Evolutionary conservation across 106 monocot genomes (phyloP).

Genomic region (Acorus calamus): DNA sequence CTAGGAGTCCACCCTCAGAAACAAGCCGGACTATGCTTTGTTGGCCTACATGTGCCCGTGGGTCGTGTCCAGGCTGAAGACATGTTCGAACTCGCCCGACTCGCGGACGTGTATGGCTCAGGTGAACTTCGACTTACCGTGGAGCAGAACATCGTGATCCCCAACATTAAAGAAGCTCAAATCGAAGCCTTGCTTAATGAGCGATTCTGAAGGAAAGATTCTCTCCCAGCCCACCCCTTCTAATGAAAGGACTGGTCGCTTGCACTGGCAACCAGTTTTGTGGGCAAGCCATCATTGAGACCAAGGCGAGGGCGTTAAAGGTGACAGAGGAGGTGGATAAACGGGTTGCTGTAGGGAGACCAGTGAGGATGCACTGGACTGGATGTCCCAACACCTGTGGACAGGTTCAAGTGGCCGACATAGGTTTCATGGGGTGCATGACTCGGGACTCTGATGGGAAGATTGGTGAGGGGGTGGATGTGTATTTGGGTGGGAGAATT

Average conservation of each 20-base stretch:
- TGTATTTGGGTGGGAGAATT: slow-evolving; percentile 68
- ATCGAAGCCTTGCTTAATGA: slow-evolving; percentile 41
- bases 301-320: slow-evolving; percentile 71
- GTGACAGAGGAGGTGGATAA: slow-evolving; percentile 59
- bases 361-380: slow-evolving; percentile 96
- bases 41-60: slow-evolving; percentile 76
- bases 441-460: slow-evolving; percentile 55
- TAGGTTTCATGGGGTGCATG: slow-evolving; percentile 97
- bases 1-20: slow-evolving; percentile 82
- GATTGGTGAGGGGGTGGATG: slow-evolving; percentile 63
- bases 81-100: slow-evolving; percentile 76
- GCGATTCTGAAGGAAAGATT: slow-evolving; percentile 44
- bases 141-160: slow-evolving; percentile 86
- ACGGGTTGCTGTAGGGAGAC: slow-evolving; percentile 35
- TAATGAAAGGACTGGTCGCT: slow-evolving; percentile 74
- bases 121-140: slow-evolving; percentile 87
- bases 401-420: slow-evolving; percentile 93
- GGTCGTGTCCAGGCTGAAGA: slow-evolving; percentile 66
- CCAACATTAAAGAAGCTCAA: slow-evolving; percentile 39
- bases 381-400: slow-evolving; percentile 91
- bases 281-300: slow-evolving; percentile 96
- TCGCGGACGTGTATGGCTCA: slow-evolving; percentile 71
- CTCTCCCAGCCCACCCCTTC: slow-evolving; percentile 46
- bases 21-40: slow-evolving; percentile 58
- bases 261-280: slow-evolving; percentile 98